phyloP scores from a whole-genome alignment of 768 basidiomycete species.

The Hortiboletus flavorubellus region DNA sequence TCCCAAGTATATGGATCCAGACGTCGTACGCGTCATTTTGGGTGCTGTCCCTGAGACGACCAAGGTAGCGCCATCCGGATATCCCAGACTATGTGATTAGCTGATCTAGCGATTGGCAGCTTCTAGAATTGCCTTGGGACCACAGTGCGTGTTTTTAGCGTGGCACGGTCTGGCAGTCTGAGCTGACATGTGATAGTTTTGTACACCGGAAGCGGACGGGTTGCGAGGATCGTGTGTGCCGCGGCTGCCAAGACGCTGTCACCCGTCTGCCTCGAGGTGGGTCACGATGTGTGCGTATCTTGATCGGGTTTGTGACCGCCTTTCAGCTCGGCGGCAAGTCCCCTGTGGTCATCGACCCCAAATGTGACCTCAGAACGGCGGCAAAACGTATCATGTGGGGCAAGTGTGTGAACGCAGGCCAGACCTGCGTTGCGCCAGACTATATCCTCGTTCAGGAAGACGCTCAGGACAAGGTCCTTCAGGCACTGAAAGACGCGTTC shows the following conservation, averaged over 20 bases:
- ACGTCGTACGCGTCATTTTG: constrained; percentile 63
- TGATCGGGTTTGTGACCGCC: background rate
- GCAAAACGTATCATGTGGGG: constrained; percentile 81
- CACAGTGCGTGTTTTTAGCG: constrained; percentile 39
- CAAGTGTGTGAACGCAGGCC: constrained; percentile 72
- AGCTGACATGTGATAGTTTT: constrained; percentile 23
- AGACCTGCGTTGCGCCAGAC: constrained; percentile 69
- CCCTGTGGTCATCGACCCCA: constrained; percentile 71
- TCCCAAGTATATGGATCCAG: constrained; percentile 71
- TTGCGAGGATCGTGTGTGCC: constrained; percentile 63
- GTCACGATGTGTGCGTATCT: constrained; percentile 2
- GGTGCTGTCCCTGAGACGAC: constrained; percentile 65
- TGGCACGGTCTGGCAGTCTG: background rate
- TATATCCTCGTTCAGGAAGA: constrained; percentile 46
- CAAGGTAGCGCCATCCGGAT: constrained; percentile 33
- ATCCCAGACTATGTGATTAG: background rate
- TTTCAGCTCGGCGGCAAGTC: constrained; percentile 67
- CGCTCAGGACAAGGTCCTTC: constrained; percentile 38
- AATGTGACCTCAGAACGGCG: constrained; percentile 59
- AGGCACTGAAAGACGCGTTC: constrained; percentile 42
- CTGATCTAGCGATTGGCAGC: constrained; percentile 32
- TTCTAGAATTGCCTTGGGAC: constrained; percentile 71
- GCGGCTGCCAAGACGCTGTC: constrained; percentile 79
- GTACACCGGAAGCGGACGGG: constrained; percentile 61
- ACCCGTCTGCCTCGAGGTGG: constrained; percentile 57